These are phyloP conservation scores for Pythium brassicae DNA, from an alignment of 352 stramenopile genomes.

Conservation along the genomic window DNA sequence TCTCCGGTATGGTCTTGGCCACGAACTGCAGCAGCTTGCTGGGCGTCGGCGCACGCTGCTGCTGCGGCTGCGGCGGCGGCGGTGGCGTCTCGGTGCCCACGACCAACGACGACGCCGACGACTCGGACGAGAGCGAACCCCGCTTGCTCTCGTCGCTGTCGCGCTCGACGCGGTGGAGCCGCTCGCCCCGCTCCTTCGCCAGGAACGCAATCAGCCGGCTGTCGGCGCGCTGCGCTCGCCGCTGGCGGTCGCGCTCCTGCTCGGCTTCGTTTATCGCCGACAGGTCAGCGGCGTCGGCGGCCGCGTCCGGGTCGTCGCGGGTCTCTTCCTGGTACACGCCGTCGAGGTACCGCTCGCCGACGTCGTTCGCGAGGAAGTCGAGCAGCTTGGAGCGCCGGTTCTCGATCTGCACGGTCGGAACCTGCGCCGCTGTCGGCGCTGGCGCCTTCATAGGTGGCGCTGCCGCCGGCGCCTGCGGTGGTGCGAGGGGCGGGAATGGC, in stretches of 20 bases:
- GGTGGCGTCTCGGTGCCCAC: not conserved
- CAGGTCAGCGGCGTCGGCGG: conserved; percentile 4
- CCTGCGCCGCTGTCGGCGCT: not conserved
- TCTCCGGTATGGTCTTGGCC: conserved; percentile 42
- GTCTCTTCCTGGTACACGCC: conserved; percentile 69
- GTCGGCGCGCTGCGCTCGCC: conserved; percentile 32
- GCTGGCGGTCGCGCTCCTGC: conserved; percentile 1
- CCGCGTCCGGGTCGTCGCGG: conserved; percentile 25
- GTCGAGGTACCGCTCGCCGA: conserved; percentile 65
- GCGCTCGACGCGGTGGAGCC: conserved; percentile 28
- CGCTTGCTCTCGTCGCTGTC: conserved; percentile 12
- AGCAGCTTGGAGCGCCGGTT: conserved; percentile 60
- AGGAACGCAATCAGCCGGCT: conserved; percentile 59
- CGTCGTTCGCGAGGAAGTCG: conserved; percentile 70
- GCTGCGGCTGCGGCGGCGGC: not conserved
- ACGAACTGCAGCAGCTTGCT: conserved; percentile 56
- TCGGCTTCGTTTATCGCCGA: conserved; percentile 3
- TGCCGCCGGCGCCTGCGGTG: not conserved
- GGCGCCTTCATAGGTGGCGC: not conserved
- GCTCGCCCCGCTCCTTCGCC: conserved; percentile 42
- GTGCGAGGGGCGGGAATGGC: not conserved
- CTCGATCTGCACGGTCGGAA: conserved; percentile 12
- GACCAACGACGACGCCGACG: conserved; percentile 14
- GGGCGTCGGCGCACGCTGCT: conserved; percentile 3
- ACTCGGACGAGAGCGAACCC: conserved; percentile 24